Conservation (phyloP, 2,329 filamentous ascomycete species). For the Penicillium sp. region DNA sequence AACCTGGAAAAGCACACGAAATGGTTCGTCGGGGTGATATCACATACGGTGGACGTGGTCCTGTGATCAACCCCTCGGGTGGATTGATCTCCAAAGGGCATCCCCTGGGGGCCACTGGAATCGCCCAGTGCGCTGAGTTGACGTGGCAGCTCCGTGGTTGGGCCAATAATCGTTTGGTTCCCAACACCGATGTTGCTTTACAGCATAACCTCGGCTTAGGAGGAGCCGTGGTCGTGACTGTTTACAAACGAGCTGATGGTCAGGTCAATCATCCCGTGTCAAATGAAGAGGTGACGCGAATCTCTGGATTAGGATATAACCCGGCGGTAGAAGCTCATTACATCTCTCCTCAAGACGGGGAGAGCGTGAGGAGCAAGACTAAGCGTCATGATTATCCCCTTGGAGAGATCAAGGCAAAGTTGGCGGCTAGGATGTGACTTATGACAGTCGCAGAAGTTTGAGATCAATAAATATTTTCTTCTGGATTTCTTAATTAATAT, state of each 20-base stretch:
- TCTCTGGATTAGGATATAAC: conserved; percentile 80
- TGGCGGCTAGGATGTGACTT: conserved; percentile 19
- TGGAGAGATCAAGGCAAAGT: conserved; percentile 20
- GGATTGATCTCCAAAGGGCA: conserved; percentile 95
- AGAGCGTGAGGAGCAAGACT: conserved; percentile 69
- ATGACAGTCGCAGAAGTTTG: too few relatives aligned
- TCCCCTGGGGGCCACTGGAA: conserved; percentile 85
- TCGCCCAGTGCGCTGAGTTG: conserved; percentile 94
- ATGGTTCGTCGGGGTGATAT: conserved; percentile 84
- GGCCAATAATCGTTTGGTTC: conserved; percentile 85
- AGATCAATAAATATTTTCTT: neutral
- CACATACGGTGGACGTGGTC: conserved; percentile 74
- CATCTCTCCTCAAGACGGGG: conserved; percentile 75
- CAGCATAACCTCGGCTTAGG: conserved; percentile 94
- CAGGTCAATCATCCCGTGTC: conserved; percentile 62
- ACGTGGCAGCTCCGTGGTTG: conserved; percentile 94
- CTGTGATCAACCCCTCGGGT: conserved; percentile 88
- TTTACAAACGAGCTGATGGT: conserved; percentile 86
- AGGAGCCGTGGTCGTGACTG: conserved; percentile 84
- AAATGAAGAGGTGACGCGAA: conserved; percentile 64
- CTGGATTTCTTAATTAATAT: too few relatives aligned
- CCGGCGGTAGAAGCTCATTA: conserved; percentile 87
- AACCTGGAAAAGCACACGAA: conserved; percentile 86
- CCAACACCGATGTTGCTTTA: conserved; percentile 70
- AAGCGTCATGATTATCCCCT: conserved; percentile 73